A percentile compares a stretch with the other conserved stretches of the same genome.
phyloP scores from a whole-genome alignment of 2,329 filamentous ascomycete genomes.

The Neonectria coccinea region DNA sequence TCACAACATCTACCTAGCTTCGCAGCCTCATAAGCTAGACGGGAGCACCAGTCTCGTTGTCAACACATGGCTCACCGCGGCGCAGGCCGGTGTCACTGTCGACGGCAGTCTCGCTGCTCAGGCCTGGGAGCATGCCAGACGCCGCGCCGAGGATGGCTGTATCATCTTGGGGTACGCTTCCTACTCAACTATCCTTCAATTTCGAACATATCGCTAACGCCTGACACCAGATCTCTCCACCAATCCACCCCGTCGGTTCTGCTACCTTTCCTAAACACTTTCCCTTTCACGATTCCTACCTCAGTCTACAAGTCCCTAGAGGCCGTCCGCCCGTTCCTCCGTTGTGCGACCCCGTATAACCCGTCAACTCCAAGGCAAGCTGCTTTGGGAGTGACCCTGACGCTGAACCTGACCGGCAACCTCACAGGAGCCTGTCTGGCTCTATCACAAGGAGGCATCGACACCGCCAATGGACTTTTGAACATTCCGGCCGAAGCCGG shows the following conservation, averaged over 20 bases:
- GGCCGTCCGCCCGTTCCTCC: constrained; percentile 86
- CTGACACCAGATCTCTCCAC: constrained; percentile 79
- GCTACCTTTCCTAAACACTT: constrained; percentile 80
- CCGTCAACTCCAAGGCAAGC: constrained; percentile 85
- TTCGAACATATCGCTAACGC: constrained; percentile 27
- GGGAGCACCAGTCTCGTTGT: constrained; percentile 91
- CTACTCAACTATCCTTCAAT: not conserved
- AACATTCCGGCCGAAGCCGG: constrained; percentile 83
- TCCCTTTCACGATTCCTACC: constrained; percentile 83
- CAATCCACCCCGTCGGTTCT: constrained; percentile 88
- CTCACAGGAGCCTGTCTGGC: constrained; percentile 81
- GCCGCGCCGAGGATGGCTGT: constrained; percentile 94
- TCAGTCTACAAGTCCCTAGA: constrained; percentile 83
- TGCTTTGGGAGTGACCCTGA: constrained; percentile 83
- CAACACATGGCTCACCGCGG: constrained; percentile 93
- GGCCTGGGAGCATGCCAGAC: constrained; percentile 96
- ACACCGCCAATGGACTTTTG: constrained; percentile 83
- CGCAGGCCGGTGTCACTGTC: constrained; percentile 77
- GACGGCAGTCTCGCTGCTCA: constrained; percentile 82
- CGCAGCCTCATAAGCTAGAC: constrained; percentile 87
- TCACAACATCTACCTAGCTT: constrained; percentile 87
- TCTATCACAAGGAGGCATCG: constrained; percentile 87
- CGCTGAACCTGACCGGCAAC: constrained; percentile 82
- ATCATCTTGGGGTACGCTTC: constrained; percentile 82
- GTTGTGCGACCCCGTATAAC: constrained; percentile 89